phyloP scores from a whole-genome alignment of 768 basidiomycete species.

The Aureoboletus auriporus region DNA sequence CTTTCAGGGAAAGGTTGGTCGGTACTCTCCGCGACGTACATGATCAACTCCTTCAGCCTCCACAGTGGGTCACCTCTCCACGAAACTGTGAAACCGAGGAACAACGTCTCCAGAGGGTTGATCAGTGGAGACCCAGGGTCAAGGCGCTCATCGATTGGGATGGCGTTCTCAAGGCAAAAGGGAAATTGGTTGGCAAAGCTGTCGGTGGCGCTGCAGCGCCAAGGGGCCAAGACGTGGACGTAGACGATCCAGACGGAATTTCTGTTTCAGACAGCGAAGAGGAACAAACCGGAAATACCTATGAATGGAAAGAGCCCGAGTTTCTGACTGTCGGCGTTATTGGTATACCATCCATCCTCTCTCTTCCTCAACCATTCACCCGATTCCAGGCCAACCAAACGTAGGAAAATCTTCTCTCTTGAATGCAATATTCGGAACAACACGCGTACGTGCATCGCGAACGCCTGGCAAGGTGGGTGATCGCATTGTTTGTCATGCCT shows the following conservation, averaged over 20 bases:
- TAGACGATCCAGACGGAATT: constrained; percentile 20
- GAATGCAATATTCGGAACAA: constrained; percentile 83
- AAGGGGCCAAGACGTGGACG: constrained; percentile 11
- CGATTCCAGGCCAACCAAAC: constrained; percentile 76
- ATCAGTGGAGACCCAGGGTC: constrained; percentile 63
- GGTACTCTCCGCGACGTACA: constrained; percentile 64
- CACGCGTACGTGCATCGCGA: constrained; percentile 75
- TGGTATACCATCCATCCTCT: constrained; percentile 35
- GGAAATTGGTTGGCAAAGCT: constrained; percentile 40
- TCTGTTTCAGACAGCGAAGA: constrained; percentile 12
- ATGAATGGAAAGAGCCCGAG: constrained; percentile 41
- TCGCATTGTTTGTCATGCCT: not conserved
- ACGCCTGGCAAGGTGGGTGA: constrained; percentile 76
- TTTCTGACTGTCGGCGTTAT: constrained; percentile 80
- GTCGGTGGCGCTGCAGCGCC: constrained; percentile 43
- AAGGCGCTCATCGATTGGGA: constrained; percentile 74
- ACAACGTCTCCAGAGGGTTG: constrained; percentile 44
- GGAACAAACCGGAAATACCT: constrained; percentile 8
- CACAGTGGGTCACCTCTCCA: constrained; percentile 46
- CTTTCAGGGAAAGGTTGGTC: constrained; percentile 63
- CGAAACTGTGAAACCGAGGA: constrained; percentile 35
- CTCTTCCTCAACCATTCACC: not conserved
- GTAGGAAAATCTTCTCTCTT: constrained; percentile 92
- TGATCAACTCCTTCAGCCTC: constrained; percentile 61
- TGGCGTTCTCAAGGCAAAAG: constrained; percentile 43